phyloP scores from a whole-genome alignment of 2,329 filamentous ascomycete genomes.

The Mycocentrospora acerina region DNA sequence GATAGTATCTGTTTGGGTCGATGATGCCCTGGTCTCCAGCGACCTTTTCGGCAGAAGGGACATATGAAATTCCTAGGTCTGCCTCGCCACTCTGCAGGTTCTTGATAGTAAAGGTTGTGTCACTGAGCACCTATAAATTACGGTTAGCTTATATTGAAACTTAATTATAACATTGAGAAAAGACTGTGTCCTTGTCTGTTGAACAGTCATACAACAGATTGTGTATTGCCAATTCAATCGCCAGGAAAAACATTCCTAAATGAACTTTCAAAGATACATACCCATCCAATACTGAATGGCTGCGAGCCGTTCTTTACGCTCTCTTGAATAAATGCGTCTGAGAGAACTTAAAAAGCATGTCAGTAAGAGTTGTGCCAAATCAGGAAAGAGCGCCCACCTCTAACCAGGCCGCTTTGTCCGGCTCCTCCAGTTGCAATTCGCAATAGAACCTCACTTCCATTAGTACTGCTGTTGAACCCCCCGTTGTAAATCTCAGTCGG shows the following conservation, averaged over 20 bases:
- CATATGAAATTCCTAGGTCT: conserved; percentile 53
- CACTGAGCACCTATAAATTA: conserved; percentile 35
- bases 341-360: conserved; percentile 28
- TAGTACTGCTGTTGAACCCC: conserved; percentile 8
- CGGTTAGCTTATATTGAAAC: too few species aligned
- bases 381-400: conserved; percentile 15
- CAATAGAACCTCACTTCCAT: conserved; percentile 16
- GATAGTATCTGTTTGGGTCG: conserved; percentile 41
- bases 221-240: too few species aligned
- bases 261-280: too few species aligned
- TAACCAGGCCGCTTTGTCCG: conserved; percentile 42
- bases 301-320: conserved; percentile 28
- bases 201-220: too few species aligned
- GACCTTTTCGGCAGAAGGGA: conserved; percentile 45
- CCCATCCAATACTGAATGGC: conserved; percentile 50
- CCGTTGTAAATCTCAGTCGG: conserved; percentile 25
- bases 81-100: conserved; percentile 44
- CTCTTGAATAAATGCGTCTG: conserved; percentile 41
- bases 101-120: conserved; percentile 50
- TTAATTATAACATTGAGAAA: too few species aligned
- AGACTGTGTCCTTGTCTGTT: too few species aligned
- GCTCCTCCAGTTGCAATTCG: conserved; percentile 43
- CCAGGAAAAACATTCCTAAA: too few species aligned
- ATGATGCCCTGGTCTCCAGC: conserved; percentile 46
- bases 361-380: background rate